Evolutionary conservation across 768 basidiomycete species (phyloP).

Genomic region (Pleurotus salmoneostramineus): DNA sequence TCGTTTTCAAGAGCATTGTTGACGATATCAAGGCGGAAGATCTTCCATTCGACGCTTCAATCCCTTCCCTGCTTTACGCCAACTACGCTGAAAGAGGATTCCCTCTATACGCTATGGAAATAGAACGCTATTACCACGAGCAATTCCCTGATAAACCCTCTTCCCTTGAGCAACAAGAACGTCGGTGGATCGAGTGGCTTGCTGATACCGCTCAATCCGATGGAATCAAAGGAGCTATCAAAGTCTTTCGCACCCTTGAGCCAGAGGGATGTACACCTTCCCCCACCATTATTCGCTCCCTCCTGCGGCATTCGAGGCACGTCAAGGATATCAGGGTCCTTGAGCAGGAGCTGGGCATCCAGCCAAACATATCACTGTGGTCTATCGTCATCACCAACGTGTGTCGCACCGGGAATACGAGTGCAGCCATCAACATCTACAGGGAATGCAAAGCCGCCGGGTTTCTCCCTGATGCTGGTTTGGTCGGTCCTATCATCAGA

Average conservation of each 20-base stretch:
- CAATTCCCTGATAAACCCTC: constrained; percentile 16
- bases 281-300: constrained; percentile 29
- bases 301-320: constrained; percentile 38
- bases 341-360: constrained; percentile 35
- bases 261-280: constrained; percentile 26
- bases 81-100: constrained; percentile 38
- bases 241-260: constrained; percentile 26
- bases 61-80: constrained; percentile 36
- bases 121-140: constrained; percentile 32
- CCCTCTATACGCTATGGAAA: constrained; percentile 28
- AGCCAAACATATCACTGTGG: constrained; percentile 45
- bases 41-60: constrained; percentile 37
- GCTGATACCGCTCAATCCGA: constrained; percentile 16
- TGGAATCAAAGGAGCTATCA: constrained; percentile 30
- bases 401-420: constrained; percentile 30
- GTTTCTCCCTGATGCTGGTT: constrained; percentile 41
- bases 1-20: constrained; percentile 37
- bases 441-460: constrained; percentile 36
- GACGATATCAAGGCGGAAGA: constrained; percentile 42
- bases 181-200: constrained; percentile 13
- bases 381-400: constrained; percentile 51
- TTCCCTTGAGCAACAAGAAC: constrained; percentile 1
- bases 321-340: constrained; percentile 38
- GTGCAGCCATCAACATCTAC: constrained; percentile 48
- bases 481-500: constrained; percentile 54